Base-by-base conservation (phyloP, 2,329 filamentous ascomycete genomes). In the Diaporthe vaccinii region DNA sequence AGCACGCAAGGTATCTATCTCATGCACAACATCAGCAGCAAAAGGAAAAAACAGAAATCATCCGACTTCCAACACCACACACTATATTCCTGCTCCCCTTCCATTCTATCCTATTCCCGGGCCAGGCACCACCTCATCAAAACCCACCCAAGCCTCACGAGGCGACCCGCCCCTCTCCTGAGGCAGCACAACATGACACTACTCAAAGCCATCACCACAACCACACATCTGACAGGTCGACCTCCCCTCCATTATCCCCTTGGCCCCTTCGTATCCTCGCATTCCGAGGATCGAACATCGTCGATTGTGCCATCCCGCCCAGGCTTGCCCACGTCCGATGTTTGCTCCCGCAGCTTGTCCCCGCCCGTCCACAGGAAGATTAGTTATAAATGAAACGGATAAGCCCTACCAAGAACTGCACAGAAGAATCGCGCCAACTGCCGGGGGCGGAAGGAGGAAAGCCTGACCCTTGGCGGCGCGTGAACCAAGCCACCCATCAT, bases 181-280 rank as follows among this genome's bases (percentile, higher is more conserved):
- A 28, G 61, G 61, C 44, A 14, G 20, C 61, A 67, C 61, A 49
- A 20, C 61, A 67, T 67, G 28, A 34, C 41, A 49, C 61, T 49
- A 49, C 10, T 6, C 28, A 12, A 10, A 31, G n/a, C 25, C 39
- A 46, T 67, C 61, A 49, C 41, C 61, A 65, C 28, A 25, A 58
- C 17, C 55, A 22, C 31, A 31, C 12, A 51, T 49, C 61, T 67
- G 61, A 67, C 61, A 67, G 61, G 61, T 67, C 28, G 20, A 12
- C 22, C 58, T 39, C 1, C 9, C 17, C 17, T 20, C 9, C 20
- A 12, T 12, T 12, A 5, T 14, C 20, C 61, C 28, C 10, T 34
- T 25, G 36, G 22, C 58, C 22, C 34, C 28, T 49, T 46, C 25
- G 28, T 49, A 7, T 34, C 28, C 25, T 49, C 61, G 28, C 41